Base-by-base conservation (phyloP, 2,329 filamentous ascomycete species). In the Pezicula neosporulosa region DNA sequence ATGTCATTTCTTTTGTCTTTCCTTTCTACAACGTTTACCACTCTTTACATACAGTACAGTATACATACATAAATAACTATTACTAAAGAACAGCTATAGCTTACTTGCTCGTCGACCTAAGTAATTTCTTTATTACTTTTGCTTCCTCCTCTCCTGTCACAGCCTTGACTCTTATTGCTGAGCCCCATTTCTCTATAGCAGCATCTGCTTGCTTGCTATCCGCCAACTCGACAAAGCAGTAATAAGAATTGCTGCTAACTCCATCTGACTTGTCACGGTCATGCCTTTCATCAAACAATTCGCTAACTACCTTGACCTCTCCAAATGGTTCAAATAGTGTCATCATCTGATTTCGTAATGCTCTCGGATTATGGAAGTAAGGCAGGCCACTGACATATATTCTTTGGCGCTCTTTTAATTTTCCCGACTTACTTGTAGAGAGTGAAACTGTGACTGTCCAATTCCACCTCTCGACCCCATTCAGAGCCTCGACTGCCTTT, bases 161-260 rank as follows among this genome's bases (percentile, higher is more conserved):
- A 21, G 21, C 21, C 21, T 21, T 21, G 21, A 21, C 21, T 21
- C 21, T 21, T 21, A 21, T 21, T 21, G 5, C 5, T 5, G 21
- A 5, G 5, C 21, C 21, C 3, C 5, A 21, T 21, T 21, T 21
- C 7, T 71, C 60, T 56, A 80, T 72, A 16, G 81, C 82, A n/a
- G 67, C 68, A 47, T 76, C 67, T 0, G 81, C 80, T 54, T 85
- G 77, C 50, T 82, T 75, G 1, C 69, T 64, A 15, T 74, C 79
- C 42, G 69, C 71, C 52, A 87, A 76, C 58, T 87, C 82, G 15
- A 87, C 79, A 54, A 86, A 87, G 59, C 81, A 81, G 21, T 21
- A 21, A 66, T 81, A 86, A 67, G 85, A 77, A 59, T 81, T 74
- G 57, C 80, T 76, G 30, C 80, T 80, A 0, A 21, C 21, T 3